Percentiles rank a stretch among this genome's conserved stretches.
Conservation (phyloP, 768 basidiomycete species). For the Suillus clintonianus region DNA sequence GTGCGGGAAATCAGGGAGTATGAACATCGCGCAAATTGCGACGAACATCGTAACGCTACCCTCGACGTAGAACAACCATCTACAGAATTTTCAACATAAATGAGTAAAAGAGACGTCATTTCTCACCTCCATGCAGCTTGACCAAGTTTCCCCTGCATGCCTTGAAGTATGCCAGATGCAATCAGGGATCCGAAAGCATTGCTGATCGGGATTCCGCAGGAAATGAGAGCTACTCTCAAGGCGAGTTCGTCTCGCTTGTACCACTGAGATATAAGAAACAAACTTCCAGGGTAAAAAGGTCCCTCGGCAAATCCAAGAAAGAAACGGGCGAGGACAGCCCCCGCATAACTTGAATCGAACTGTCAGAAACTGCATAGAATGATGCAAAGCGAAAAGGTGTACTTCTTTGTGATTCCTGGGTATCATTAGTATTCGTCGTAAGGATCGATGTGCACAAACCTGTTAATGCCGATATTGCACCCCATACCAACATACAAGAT, state of each 20-base stretch:
- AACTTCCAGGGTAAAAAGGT: conserved; percentile 28
- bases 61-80: conserved; percentile 30
- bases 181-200: conserved; percentile 50
- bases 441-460: conserved; percentile 19
- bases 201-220: conserved; percentile 40
- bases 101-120: not conserved
- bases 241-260: conserved; percentile 42
- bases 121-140: conserved; percentile 42
- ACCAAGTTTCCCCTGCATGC: conserved; percentile 43
- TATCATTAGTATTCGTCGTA: not conserved
- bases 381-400: not conserved
- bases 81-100: not conserved
- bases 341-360: conserved; percentile 8
- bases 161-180: conserved; percentile 43
- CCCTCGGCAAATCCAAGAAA: conserved; percentile 42
- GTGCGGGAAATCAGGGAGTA: conserved; percentile 41
- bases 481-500: conserved; percentile 34
- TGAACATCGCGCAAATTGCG: conserved; percentile 33
- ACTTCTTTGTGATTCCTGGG: conserved; percentile 6
- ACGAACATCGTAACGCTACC: conserved; percentile 34
- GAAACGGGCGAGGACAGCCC: conserved; percentile 39
- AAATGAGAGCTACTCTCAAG: conserved; percentile 35
- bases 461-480: conserved; percentile 38
- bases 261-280: conserved; percentile 40
- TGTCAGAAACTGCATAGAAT: not conserved